Percentiles rank a stretch among this genome's conserved stretches.
phyloP scores from a whole-genome alignment of 2,329 filamentous ascomycete genomes.

The Colletotrichum echinochloae region DNA sequence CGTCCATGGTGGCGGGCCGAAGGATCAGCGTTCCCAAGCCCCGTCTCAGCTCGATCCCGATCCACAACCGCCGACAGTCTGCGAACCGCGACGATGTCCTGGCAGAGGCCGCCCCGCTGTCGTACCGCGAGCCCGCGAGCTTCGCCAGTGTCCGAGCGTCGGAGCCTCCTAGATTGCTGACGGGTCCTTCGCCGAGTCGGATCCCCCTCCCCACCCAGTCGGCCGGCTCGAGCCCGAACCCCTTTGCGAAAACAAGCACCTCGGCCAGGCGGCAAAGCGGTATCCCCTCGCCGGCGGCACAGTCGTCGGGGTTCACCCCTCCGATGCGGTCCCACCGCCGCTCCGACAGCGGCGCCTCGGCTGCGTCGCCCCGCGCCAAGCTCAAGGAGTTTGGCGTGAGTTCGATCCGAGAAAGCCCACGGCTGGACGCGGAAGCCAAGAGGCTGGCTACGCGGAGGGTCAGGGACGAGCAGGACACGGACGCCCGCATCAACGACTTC shows the following conservation, averaged over 20 bases:
- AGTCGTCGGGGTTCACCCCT: slow-evolving; percentile 38
- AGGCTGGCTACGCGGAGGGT: slow-evolving; percentile 78
- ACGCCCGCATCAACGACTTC: slow-evolving; percentile 82
- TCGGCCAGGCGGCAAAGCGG: slow-evolving; percentile 41
- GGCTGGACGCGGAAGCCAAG: slow-evolving; percentile 75
- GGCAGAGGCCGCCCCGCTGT: slow-evolving; percentile 50
- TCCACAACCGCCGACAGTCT: slow-evolving; percentile 47
- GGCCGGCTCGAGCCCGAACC: slow-evolving; percentile 40
- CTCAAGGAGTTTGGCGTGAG: slow-evolving; percentile 45
- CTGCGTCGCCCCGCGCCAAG: slow-evolving; percentile 50
- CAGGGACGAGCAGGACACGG: slow-evolving; percentile 80
- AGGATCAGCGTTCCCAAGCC: slow-evolving; percentile 60
- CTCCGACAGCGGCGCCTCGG: slow-evolving; percentile 58
- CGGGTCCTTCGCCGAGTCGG: slow-evolving; percentile 55
- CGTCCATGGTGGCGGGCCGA: slow-evolving; percentile 52
- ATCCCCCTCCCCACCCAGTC: slow-evolving; percentile 54
- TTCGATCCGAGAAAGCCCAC: slow-evolving; percentile 56
- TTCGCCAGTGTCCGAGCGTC: slow-evolving; percentile 63
- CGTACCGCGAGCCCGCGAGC: slow-evolving; percentile 49
- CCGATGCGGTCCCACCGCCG: slow-evolving; percentile 54
- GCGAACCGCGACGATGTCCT: slow-evolving; percentile 48
- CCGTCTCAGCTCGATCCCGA: slow-evolving; percentile 49
- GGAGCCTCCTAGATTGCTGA: slow-evolving; percentile 46
- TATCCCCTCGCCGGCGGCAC: slow-evolving; percentile 44
- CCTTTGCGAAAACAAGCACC: slow-evolving; percentile 42